These are phyloP conservation scores for Lachnellula willkommii DNA, from an alignment of 2,329 filamentous ascomycete genomes.

Conservation along the genomic window DNA sequence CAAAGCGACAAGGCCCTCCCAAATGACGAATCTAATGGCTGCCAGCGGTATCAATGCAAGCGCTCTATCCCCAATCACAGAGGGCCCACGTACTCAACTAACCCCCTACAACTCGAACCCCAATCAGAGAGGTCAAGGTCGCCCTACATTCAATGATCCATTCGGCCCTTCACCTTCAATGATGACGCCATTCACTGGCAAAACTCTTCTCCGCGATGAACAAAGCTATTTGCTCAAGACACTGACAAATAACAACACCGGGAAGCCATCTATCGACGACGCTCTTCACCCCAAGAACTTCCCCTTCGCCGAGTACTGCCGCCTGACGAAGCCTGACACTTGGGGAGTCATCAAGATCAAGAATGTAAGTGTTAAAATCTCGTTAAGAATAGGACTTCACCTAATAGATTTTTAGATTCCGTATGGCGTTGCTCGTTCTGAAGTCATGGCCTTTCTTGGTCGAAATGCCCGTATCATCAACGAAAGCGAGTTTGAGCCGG, in stretches of 20 bases:
- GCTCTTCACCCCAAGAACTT: constrained; percentile 27
- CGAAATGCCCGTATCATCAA: constrained; percentile 51
- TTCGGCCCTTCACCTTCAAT: constrained; percentile 7
- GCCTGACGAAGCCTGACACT: constrained; percentile 22
- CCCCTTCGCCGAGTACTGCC: constrained; percentile 34
- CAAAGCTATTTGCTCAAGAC: constrained; percentile 13
- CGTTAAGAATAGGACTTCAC: background rate
- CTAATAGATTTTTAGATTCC: constrained; percentile 43
- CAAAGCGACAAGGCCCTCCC: constrained; percentile 4
- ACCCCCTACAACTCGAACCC: background rate
- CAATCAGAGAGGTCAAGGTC: background rate
- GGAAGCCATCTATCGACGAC: constrained; percentile 24
- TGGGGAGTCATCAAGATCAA: constrained; percentile 34
- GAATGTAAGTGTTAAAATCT: constrained; percentile 30
- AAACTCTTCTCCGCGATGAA: background rate
- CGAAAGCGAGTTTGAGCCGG: constrained; percentile 46
- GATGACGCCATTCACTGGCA: constrained; percentile 5
- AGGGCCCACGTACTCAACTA: background rate
- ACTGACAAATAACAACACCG: constrained; percentile 20
- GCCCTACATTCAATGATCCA: constrained; percentile 4
- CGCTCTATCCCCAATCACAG: constrained; percentile 7
- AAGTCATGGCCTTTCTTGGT: constrained; percentile 55
- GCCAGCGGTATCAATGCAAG: constrained; percentile 4
- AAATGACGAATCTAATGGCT: constrained; percentile 15
- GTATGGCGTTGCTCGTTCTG: constrained; percentile 46